These are phyloP conservation scores for Pythium oligandrum DNA, from an alignment of 352 stramenopile species.

Conservation along the genomic window DNA sequence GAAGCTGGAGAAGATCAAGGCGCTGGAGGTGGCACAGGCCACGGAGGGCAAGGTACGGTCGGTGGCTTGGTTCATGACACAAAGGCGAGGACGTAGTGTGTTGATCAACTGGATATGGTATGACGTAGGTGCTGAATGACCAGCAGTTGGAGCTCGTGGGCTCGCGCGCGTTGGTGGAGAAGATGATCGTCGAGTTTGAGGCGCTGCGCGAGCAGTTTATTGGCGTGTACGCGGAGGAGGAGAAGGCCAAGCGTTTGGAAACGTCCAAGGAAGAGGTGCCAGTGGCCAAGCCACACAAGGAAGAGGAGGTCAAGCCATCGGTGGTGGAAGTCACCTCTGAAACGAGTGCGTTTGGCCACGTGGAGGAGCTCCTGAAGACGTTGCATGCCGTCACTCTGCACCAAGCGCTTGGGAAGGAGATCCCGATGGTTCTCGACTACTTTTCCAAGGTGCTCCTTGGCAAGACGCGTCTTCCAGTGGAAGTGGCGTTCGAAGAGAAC, in stretches of 20 bases:
- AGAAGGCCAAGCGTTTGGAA: slow-evolving; percentile 41
- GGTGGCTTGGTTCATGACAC: too few relatives aligned
- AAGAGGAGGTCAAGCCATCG: slow-evolving; percentile 5
- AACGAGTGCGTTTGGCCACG: slow-evolving; percentile 35
- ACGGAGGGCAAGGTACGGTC: slow-evolving; percentile 35
- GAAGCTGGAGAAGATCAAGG: slow-evolving; percentile 84
- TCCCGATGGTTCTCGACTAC: slow-evolving; percentile 80
- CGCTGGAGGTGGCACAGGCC: slow-evolving; percentile 38
- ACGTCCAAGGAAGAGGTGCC: slow-evolving; percentile 25
- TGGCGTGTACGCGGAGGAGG: slow-evolving; percentile 42
- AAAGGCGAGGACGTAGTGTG: too few relatives aligned
- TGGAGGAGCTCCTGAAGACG: slow-evolving; percentile 68
- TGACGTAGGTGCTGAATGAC: slow-evolving; percentile 38
- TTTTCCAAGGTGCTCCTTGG: slow-evolving; percentile 82
- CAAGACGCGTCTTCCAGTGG: slow-evolving; percentile 66
- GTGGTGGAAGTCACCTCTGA: slow-evolving; percentile 1
- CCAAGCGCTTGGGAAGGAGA: slow-evolving; percentile 61
- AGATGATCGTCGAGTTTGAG: slow-evolving; percentile 71
- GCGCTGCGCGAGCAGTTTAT: slow-evolving; percentile 76
- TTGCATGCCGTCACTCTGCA: slow-evolving; percentile 77
- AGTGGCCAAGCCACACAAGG: slow-evolving; percentile 26
- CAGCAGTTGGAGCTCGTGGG: slow-evolving; percentile 73
- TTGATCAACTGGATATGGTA: too few relatives aligned
- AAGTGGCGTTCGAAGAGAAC: slow-evolving; percentile 78
- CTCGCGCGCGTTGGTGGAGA: slow-evolving; percentile 61